Conservation (phyloP, 305 asterid genomes). For the Rubia balearica region DNA sequence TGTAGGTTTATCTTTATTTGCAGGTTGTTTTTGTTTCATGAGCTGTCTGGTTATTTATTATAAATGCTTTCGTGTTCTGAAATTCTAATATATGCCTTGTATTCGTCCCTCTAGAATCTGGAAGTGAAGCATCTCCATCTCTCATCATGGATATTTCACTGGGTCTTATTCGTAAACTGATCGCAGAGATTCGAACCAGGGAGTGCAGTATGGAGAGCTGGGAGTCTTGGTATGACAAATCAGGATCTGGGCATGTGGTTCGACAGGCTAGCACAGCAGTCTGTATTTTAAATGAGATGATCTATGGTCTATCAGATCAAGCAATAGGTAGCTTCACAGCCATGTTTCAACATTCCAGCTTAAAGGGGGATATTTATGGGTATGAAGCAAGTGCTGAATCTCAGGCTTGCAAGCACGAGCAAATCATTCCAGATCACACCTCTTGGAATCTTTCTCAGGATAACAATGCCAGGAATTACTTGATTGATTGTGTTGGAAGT, state of each 20-base stretch:
- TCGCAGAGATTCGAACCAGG: slow-evolving; percentile 59
- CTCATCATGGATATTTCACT: slow-evolving; percentile 68
- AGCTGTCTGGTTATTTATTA: slow-evolving; percentile 1
- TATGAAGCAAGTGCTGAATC: slow-evolving; percentile 19
- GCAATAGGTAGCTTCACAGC: slow-evolving; percentile 35
- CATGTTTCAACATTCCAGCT: slow-evolving; percentile 37
- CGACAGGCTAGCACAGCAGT: slow-evolving; percentile 88
- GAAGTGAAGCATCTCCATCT: slow-evolving; percentile 59
- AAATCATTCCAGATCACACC: slow-evolving; percentile 29
- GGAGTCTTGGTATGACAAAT: slow-evolving; percentile 77
- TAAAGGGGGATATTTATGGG: slow-evolving; percentile 21
- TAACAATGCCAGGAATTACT: slow-evolving; percentile 37
- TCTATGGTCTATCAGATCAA: slow-evolving; percentile 76
- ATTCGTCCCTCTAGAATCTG: slow-evolving; percentile 40
- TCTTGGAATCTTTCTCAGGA: slow-evolving; percentile 35
- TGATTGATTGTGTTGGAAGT: slow-evolving; percentile 72
- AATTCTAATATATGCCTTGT: slow-evolving; percentile 16
- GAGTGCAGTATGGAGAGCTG: slow-evolving; percentile 61
- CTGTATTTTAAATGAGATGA: slow-evolving; percentile 85
- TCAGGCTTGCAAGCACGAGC: slow-evolving; percentile 15
- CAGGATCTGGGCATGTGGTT: slow-evolving; percentile 73
- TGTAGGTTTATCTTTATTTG: slow-evolving; percentile 56
- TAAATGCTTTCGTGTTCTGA: not conserved
- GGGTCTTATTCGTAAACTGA: slow-evolving; percentile 65
- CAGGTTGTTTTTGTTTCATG: slow-evolving; percentile 44